phyloP scores from a whole-genome alignment of 257 asterid genomes.

The Thymus quinquecostatus region DNA sequence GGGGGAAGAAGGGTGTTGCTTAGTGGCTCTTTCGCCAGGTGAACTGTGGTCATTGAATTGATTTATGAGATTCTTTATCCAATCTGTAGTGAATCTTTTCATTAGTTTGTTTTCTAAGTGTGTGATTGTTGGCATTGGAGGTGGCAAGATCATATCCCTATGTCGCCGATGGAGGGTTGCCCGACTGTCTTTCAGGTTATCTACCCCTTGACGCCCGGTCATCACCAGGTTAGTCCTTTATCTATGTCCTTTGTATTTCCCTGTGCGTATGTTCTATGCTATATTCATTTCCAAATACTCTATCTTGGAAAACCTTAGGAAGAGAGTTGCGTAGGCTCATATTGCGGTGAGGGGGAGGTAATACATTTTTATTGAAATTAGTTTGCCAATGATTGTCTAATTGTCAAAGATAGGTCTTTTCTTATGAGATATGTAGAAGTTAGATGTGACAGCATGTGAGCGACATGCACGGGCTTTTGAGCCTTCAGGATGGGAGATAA shows the following conservation, averaged over 20 bases:
- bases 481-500: too few relatives aligned
- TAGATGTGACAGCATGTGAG: background rate
- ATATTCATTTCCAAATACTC: constrained; percentile 4
- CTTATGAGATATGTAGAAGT: background rate
- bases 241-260: background rate
- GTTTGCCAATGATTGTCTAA: background rate
- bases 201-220: constrained; percentile 59
- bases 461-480: background rate
- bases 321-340: background rate
- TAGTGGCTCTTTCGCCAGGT: constrained; percentile 78
- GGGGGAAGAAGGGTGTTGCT: constrained; percentile 71
- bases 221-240: constrained; percentile 60
- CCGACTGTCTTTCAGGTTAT: constrained; percentile 74
- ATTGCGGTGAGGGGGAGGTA: constrained; percentile 10
- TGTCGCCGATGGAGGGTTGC: constrained; percentile 78
- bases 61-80: constrained; percentile 4
- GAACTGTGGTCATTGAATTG: constrained; percentile 32
- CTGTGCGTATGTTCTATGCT: constrained; percentile 1
- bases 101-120: constrained; percentile 23
- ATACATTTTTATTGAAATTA: background rate
- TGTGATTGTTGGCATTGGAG: constrained; percentile 40
- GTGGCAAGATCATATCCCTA: constrained; percentile 64
- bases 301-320: background rate
- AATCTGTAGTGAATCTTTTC: constrained; percentile 18
- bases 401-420: background rate